A percentile compares a stretch with the other conserved stretches of the same genome.
Evolutionary conservation across 2,329 filamentous ascomycete genomes (phyloP).

Genomic region (Ascosphaera apis): DNA sequence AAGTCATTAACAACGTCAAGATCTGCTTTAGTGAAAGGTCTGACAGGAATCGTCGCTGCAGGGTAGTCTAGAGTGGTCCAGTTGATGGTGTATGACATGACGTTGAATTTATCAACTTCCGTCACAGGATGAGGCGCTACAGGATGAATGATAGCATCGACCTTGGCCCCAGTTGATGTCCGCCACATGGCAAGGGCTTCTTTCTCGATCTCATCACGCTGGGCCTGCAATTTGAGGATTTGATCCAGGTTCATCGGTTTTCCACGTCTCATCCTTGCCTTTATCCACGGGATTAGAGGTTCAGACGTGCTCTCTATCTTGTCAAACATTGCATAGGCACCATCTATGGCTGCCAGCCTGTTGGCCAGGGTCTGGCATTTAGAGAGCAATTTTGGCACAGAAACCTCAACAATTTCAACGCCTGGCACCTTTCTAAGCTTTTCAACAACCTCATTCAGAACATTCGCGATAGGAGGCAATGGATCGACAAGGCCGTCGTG

Average conservation of each 20-base stretch:
- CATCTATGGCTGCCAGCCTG: slow-evolving; percentile 35
- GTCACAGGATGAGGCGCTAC: slow-evolving; percentile 41
- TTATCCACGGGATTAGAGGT: slow-evolving; percentile 37
- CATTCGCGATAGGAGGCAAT: slow-evolving; percentile 17
- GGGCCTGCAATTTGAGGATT: slow-evolving; percentile 29
- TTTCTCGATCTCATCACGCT: slow-evolving; percentile 28
- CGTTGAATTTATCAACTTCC: slow-evolving; percentile 38
- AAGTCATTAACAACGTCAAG: slow-evolving; percentile 26
- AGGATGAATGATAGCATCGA: slow-evolving; percentile 41
- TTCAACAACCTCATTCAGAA: slow-evolving; percentile 18
- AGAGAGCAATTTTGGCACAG: slow-evolving; percentile 28
- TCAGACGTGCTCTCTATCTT: slow-evolving; percentile 32
- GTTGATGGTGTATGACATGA: slow-evolving; percentile 35
- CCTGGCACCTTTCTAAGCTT: slow-evolving; percentile 15
- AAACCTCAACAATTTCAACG: slow-evolving; percentile 35
- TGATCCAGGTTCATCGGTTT: slow-evolving; percentile 24
- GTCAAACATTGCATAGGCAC: slow-evolving; percentile 31
- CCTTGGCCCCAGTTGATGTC: slow-evolving; percentile 5
- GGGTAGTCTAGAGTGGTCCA: slow-evolving; percentile 42
- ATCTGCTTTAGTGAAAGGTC: slow-evolving; percentile 26
- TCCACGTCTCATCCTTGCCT: slow-evolving; percentile 26
- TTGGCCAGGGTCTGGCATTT: slow-evolving; percentile 34
- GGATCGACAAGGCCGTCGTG: slow-evolving; percentile 18
- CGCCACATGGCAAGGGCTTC: slow-evolving; percentile 35
- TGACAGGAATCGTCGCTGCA: slow-evolving; percentile 32